These are phyloP conservation scores for Polysphondylium violaceum DNA, from an alignment of 78 protist genomes.

Conservation along the genomic window DNA sequence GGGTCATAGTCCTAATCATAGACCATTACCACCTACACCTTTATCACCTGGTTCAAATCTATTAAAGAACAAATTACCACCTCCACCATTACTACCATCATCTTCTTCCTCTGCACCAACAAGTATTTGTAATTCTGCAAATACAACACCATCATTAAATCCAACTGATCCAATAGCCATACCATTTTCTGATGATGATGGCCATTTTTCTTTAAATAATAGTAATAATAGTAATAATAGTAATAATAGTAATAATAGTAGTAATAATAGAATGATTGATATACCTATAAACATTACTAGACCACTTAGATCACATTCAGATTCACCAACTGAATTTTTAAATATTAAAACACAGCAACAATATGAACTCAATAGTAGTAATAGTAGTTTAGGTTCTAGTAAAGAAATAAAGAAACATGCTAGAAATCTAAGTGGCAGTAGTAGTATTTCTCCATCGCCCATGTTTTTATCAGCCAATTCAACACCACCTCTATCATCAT, in stretches of 20 bases:
- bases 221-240: too few relatives aligned
- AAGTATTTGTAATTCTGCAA: not conserved
- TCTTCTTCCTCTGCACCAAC: slow-evolving; percentile 5
- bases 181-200: too few relatives aligned
- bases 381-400: not conserved
- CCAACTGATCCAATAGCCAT: not conserved
- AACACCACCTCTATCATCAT: slow-evolving; percentile 18
- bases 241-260: not conserved
- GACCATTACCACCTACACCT: slow-evolving; percentile 12
- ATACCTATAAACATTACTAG: slow-evolving; percentile 6
- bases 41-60: not conserved
- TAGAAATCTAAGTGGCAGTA: slow-evolving; percentile 21
- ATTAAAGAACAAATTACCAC: not conserved
- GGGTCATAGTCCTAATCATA: too few relatives aligned
- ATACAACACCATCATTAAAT: not conserved
- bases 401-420: slow-evolving; percentile 16
- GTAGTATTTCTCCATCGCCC: not conserved
- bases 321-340: slow-evolving; percentile 16
- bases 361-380: not conserved
- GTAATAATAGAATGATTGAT: too few relatives aligned
- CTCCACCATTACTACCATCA: not conserved
- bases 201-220: too few relatives aligned
- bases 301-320: slow-evolving; percentile 44
- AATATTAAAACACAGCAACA: not conserved
- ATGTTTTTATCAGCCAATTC: not conserved